These are phyloP conservation scores for Bretschneidera sinensis DNA, from an alignment of 345 rosid genomes.

Conservation along the genomic window DNA sequence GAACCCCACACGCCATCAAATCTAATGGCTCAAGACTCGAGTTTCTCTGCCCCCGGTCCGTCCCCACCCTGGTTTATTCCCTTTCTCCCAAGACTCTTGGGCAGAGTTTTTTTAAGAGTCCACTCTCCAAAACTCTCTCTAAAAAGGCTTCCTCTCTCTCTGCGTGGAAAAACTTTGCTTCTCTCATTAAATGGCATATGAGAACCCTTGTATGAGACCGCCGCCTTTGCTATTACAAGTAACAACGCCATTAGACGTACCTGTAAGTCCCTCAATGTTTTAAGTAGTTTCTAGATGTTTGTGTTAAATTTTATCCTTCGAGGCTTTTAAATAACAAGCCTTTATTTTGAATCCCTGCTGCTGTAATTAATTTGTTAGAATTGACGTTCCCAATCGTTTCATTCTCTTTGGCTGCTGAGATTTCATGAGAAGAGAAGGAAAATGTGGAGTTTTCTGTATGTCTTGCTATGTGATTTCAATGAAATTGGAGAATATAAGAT, in stretches of 20 bases:
- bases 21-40: slow-evolving; percentile 27
- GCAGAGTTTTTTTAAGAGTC: slow-evolving; percentile 2
- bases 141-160: slow-evolving; percentile 11
- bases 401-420: too few relatives aligned
- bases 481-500: background rate
- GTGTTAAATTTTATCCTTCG: background rate
- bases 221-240: slow-evolving; percentile 38
- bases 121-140: background rate
- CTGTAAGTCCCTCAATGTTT: slow-evolving; percentile 6
- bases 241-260: slow-evolving; percentile 1
- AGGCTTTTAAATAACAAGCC: background rate
- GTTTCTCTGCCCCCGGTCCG: slow-evolving; percentile 15
- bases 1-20: slow-evolving; percentile 16
- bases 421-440: background rate
- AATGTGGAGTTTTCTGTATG: slow-evolving; percentile 14
- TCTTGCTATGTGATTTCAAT: background rate
- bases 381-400: background rate
- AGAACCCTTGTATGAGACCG: slow-evolving; percentile 46
- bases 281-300: background rate
- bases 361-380: background rate
- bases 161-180: slow-evolving; percentile 18
- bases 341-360: background rate
- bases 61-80: slow-evolving; percentile 2
- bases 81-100: slow-evolving; percentile 15
- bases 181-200: slow-evolving; percentile 20